Conservation (phyloP, 1,139 yeast genomes). For the Geotrichum restrictum region DNA sequence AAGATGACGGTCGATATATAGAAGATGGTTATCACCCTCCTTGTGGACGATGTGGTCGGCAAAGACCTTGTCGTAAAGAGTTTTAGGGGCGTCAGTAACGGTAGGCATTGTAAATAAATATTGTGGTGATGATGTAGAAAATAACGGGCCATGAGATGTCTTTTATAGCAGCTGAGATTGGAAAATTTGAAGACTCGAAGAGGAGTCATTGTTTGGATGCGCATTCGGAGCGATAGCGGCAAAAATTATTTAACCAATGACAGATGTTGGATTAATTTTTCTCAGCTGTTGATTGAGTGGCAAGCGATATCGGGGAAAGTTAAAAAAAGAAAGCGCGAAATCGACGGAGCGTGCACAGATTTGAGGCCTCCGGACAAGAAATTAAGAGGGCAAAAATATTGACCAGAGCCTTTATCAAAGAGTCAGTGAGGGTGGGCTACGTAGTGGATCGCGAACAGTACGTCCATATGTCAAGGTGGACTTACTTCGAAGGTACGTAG, state of each 20-base stretch:
- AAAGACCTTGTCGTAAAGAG: conserved; percentile 93
- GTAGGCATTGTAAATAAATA: conserved; percentile 28
- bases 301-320: conserved; percentile 13
- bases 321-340: background rate
- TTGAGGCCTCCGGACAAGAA: too few relatives aligned
- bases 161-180: background rate
- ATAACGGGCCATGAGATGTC: background rate
- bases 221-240: conserved; percentile 17
- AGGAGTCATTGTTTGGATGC: conserved; percentile 9
- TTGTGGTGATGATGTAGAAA: background rate
- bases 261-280: background rate
- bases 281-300: background rate
- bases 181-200: background rate
- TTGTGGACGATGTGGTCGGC: conserved; percentile 88
- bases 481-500: too few relatives aligned
- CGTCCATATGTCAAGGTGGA: too few relatives aligned
- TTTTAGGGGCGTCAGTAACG: conserved; percentile 35
- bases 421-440: too few relatives aligned
- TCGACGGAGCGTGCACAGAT: too few relatives aligned
- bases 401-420: too few relatives aligned
- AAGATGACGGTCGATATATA: conserved; percentile 92
- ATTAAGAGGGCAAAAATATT: too few relatives aligned
- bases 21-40: conserved; percentile 76
- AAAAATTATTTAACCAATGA: conserved; percentile 2
- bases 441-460: too few relatives aligned